These are phyloP conservation scores for Pyrus pyrifolia DNA, from an alignment of 306 rosid genomes.

Conservation along the genomic window DNA sequence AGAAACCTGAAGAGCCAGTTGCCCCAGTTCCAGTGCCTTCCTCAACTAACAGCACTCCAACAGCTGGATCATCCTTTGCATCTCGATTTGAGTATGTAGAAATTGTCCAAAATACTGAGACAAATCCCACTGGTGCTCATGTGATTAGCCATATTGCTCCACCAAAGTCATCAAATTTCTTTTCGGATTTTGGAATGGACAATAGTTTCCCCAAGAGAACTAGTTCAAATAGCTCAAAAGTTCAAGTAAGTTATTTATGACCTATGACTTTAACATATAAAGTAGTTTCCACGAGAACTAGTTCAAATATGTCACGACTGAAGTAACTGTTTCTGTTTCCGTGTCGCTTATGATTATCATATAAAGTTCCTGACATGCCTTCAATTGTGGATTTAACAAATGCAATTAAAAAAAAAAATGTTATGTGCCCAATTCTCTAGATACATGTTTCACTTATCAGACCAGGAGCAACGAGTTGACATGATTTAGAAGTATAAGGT, in stretches of 20 bases:
- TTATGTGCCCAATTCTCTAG: not conserved
- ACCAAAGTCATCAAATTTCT: constrained; percentile 87
- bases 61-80: constrained; percentile 45
- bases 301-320: not conserved
- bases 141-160: constrained; percentile 54
- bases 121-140: constrained; percentile 48
- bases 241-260: constrained; percentile 49
- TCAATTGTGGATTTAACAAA: not conserved
- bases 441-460: not conserved
- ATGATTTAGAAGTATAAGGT: not conserved
- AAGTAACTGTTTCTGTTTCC: not conserved
- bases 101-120: constrained; percentile 60
- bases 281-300: not conserved
- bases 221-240: constrained; percentile 51
- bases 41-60: constrained; percentile 30
- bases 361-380: not conserved
- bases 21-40: constrained; percentile 50
- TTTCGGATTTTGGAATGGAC: constrained; percentile 89
- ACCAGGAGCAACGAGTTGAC: not conserved
- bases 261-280: not conserved
- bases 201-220: constrained; percentile 52
- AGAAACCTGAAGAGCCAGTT: constrained; percentile 83
- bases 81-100: constrained; percentile 96
- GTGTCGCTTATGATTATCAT: not conserved
- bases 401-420: not conserved